These are phyloP conservation scores for Diaporthe citrichinensis DNA, from an alignment of 2,329 filamentous ascomycete genomes.

Conservation along the genomic window DNA sequence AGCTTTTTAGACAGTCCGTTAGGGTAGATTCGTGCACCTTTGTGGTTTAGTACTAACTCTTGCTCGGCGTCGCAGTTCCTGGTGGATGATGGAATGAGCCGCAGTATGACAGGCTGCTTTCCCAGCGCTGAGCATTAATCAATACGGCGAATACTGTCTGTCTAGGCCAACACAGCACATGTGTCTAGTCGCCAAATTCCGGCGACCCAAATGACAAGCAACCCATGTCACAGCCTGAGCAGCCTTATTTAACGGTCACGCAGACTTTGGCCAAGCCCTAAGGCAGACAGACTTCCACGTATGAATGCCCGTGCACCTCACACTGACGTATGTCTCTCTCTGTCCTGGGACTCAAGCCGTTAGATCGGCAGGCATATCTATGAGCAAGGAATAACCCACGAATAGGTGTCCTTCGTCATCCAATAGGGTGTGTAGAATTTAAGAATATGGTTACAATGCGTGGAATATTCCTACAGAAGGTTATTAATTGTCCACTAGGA, in stretches of 20 bases:
- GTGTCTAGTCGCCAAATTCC: background rate
- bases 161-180: background rate
- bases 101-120: background rate
- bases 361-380: background rate
- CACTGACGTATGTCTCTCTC: background rate
- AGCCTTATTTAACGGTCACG: background rate
- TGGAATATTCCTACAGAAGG: background rate
- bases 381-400: background rate
- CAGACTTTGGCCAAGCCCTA: background rate
- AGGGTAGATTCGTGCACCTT: background rate
- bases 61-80: too few species aligned
- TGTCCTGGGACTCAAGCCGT: background rate
- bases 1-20: background rate
- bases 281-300: background rate
- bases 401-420: background rate
- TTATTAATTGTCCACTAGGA: background rate
- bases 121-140: background rate
- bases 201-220: background rate
- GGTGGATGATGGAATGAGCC: too few species aligned
- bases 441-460: background rate
- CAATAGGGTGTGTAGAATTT: background rate
- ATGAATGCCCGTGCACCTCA: background rate
- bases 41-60: background rate
- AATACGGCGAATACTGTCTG: background rate
- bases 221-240: background rate